Evolutionary conservation across 495 filamentous ascomycete species (phyloP), one percentile per base, ranked within the genome.

Genomic region (Cercophora samala): DNA sequence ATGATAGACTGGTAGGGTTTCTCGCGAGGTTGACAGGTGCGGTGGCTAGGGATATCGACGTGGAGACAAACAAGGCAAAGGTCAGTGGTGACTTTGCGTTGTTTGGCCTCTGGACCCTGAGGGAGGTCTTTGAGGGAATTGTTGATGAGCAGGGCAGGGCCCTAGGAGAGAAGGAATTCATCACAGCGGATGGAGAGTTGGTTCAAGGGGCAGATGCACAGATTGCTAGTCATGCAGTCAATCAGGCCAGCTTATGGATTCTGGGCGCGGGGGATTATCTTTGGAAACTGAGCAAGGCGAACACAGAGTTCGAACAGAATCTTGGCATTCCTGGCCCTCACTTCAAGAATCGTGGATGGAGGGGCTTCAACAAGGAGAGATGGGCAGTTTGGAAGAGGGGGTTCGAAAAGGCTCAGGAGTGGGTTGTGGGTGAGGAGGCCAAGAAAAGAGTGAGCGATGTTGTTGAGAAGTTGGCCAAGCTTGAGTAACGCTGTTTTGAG

Each of bases 371-470:
- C 58, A 25, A 61, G 46, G 64, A 71, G 22, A n/a, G 71, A 24
- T 77, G 79, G 79, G 65, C 66, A 26, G 65, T 75, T 5, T 70
- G 74, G 69, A 68, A 67, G 46, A 71, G 74, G 19, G 70, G 70
- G 46, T 65, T 76, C 13, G n/a, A 56, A 18, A 23, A 56, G n/a
- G 53, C 53, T 6, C 53, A 56, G 53, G 22, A 18, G n/a, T 56
- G 53, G 53, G 53, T 56, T 23, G 53, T 56, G 6, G 53, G 53
- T 19, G 53, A 56, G 1, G 53, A 23, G 5, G n/a, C 53, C n/a
- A 19, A 56, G 53, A 1, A 21, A 18, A 19, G 22, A 9, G 22
- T 56, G 4, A 66, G 70, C 59, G 60, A 3, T 1, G 69, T 53
- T 51, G n/a, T 21, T 17, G 58, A 19, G 21, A 60, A 32, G 19